Percentiles rank a stretch among this genome's conserved stretches.
Conservation (phyloP, 345 rosid species). For the Salix udensis region DNA sequence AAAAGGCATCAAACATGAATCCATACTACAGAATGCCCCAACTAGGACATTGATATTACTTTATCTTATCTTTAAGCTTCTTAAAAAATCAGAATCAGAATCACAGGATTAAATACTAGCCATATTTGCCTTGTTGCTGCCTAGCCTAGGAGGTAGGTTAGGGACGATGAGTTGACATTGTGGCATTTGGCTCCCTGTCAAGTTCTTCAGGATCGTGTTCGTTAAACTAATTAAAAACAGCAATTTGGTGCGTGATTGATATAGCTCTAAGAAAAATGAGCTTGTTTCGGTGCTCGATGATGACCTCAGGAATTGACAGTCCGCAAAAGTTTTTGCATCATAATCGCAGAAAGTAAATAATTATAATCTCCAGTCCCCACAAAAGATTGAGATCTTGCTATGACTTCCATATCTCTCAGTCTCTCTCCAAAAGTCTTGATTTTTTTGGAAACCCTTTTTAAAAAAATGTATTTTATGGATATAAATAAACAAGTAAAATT, state of each 20-base stretch:
- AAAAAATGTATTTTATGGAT: too few relatives aligned
- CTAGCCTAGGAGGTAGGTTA: background rate
- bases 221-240: background rate
- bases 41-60: background rate
- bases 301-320: background rate
- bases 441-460: too few relatives aligned
- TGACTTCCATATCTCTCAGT: background rate
- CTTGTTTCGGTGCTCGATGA: background rate
- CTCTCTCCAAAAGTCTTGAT: too few relatives aligned
- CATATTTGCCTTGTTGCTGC: background rate
- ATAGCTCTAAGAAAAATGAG: background rate
- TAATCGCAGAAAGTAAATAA: background rate
- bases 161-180: background rate
- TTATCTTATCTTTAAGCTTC: background rate
- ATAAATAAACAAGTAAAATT: too few relatives aligned
- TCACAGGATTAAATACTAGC: too few relatives aligned
- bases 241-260: background rate
- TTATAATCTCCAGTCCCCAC: background rate
- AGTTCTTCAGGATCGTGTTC: background rate
- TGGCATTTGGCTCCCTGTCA: background rate
- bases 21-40: background rate
- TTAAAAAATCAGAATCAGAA: background rate
- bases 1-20: background rate
- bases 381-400: slow-evolving; percentile 8
- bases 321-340: background rate